phyloP scores from a whole-genome alignment of 495 filamentous ascomycete species.

The Penicillium angulare region DNA sequence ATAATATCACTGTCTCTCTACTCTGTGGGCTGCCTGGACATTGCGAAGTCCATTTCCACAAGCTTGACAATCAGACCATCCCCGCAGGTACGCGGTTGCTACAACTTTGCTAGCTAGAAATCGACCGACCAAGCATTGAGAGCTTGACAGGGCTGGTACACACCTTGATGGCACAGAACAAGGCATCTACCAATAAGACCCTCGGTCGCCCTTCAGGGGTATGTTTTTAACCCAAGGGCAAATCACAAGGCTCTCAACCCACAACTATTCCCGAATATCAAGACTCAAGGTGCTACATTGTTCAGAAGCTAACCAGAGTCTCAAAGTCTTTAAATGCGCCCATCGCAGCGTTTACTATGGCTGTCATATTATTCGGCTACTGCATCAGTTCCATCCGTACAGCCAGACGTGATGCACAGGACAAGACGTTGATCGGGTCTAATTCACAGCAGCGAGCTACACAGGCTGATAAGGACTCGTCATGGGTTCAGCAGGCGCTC shows the following conservation, averaged over 20 bases:
- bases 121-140: too few species aligned
- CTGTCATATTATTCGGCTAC: constrained; percentile 47
- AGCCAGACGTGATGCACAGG: constrained; percentile 38
- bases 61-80: too few species aligned
- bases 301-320: background rate
- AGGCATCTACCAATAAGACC: background rate
- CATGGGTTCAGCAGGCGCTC: constrained; percentile 40
- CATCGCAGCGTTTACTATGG: constrained; percentile 52
- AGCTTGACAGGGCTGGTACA: too few species aligned
- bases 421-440: background rate
- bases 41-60: too few species aligned
- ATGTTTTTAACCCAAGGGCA: too few species aligned
- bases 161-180: background rate
- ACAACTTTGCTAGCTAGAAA: too few species aligned
- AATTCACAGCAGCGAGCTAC: constrained; percentile 8
- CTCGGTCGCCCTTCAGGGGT: background rate
- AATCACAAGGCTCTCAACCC: too few species aligned
- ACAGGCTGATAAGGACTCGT: constrained; percentile 14
- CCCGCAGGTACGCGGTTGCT: too few species aligned
- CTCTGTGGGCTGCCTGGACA: too few species aligned
- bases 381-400: constrained; percentile 48
- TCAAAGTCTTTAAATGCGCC: constrained; percentile 47
- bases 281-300: too few species aligned
- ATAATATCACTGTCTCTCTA: too few species aligned
- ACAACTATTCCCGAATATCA: too few species aligned